Evolutionary conservation across 306 rosid species (phyloP).

Genomic region (Inga laurina): DNA sequence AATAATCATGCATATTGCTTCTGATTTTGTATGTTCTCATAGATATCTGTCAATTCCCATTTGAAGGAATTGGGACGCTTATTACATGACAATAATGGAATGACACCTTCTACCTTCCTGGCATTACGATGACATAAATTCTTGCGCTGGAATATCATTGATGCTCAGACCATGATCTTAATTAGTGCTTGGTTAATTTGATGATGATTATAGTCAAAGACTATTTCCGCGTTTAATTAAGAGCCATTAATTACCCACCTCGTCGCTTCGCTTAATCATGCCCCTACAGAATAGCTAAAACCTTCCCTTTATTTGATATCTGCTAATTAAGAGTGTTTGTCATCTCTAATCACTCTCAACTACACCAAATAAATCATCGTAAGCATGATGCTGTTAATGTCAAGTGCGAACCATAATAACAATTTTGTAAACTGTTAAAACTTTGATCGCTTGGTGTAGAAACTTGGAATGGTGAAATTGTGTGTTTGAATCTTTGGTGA

Average conservation of each 20-base stretch:
- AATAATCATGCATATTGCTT: neutral
- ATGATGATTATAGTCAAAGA: neutral
- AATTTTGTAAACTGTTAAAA: too few species aligned
- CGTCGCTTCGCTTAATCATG: neutral
- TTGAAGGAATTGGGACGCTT: neutral
- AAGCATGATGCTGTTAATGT: too few species aligned
- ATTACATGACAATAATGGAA: constrained; percentile 25
- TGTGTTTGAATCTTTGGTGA: too few species aligned
- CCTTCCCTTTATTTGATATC: neutral
- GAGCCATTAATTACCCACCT: neutral
- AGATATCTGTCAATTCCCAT: constrained; percentile 5
- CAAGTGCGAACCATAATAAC: too few species aligned
- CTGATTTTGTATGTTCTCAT: neutral
- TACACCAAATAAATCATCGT: neutral
- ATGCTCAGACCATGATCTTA: neutral
- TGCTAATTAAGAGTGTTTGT: neutral
- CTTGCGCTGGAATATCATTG: neutral
- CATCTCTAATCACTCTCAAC: neutral
- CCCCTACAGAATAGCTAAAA: neutral
- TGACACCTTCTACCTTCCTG: constrained; percentile 41
- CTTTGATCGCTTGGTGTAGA: too few species aligned
- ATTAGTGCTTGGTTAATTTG: neutral
- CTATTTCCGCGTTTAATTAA: neutral
- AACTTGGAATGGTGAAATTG: too few species aligned
- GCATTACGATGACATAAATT: neutral